A percentile compares a stretch with the other conserved stretches of the same genome.
phyloP scores from a whole-genome alignment of 78 protist genomes.

The Speleostelium caveatum region DNA sequence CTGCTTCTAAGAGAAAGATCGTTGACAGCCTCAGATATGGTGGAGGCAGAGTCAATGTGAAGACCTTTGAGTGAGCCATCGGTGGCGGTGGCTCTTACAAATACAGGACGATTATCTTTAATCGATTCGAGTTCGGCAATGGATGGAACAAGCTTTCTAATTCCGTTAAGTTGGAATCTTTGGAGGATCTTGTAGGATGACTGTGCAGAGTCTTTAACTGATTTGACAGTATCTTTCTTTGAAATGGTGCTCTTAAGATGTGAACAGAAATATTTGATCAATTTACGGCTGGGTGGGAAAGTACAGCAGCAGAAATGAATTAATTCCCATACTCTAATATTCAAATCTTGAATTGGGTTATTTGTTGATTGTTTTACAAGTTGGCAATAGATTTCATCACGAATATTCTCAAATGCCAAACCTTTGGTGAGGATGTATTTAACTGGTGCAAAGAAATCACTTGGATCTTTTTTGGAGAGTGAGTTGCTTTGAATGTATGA shows the following conservation, averaged over 20 bases:
- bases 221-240: slow-evolving; percentile 21
- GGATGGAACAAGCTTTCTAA: slow-evolving; percentile 67
- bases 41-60: slow-evolving; percentile 72
- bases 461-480: slow-evolving; percentile 34
- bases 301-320: slow-evolving; percentile 54
- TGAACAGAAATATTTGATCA: slow-evolving; percentile 44
- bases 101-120: slow-evolving; percentile 59
- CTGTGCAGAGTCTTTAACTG: slow-evolving; percentile 53
- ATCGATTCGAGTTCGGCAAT: slow-evolving; percentile 59
- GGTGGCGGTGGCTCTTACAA: slow-evolving; percentile 37
- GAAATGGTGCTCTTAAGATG: slow-evolving; percentile 42
- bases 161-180: slow-evolving; percentile 32
- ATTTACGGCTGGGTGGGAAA: slow-evolving; percentile 51
- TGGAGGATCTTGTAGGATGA: slow-evolving; percentile 24
- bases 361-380: slow-evolving; percentile 71
- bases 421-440: slow-evolving; percentile 75
- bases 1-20: slow-evolving; percentile 48
- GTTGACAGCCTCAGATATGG: slow-evolving; percentile 34
- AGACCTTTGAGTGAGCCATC: slow-evolving; percentile 64
- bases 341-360: slow-evolving; percentile 54
- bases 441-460: slow-evolving; percentile 47
- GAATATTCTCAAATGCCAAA: slow-evolving; percentile 32
- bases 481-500: slow-evolving; percentile 26
- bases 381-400: slow-evolving; percentile 82
- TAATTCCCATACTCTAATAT: slow-evolving; percentile 73